Conservation (phyloP, 306 rosid species). For the Parietaria judaica region DNA sequence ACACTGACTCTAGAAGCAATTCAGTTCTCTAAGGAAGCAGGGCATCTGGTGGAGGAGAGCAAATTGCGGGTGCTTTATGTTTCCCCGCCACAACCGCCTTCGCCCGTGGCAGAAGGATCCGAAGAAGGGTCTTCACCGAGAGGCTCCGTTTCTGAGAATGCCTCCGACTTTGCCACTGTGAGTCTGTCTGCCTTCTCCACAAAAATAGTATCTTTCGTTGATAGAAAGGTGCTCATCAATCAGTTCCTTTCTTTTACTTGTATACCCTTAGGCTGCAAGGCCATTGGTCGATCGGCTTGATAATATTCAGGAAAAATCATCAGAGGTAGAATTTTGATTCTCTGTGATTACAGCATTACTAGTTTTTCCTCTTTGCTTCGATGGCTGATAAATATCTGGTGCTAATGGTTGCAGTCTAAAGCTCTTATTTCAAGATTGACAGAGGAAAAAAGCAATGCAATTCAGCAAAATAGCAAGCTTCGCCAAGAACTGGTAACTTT, state of each 20-base stretch:
- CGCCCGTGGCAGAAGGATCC: constrained; percentile 87
- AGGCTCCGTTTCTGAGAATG: constrained; percentile 63
- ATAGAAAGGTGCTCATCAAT: constrained; percentile 3
- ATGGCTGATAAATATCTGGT: no score
- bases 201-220: neutral
- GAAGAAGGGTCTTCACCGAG: constrained; percentile 91
- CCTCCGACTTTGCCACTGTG: constrained; percentile 47
- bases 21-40: constrained; percentile 78
- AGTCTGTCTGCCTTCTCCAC: constrained; percentile 27
- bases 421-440: constrained; percentile 57
- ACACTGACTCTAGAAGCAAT: constrained; percentile 23
- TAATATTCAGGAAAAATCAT: constrained; percentile 42
- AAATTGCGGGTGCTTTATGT: constrained; percentile 83
- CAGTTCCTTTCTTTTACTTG: constrained; percentile 16
- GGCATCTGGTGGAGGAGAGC: constrained; percentile 77
- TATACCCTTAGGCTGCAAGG: constrained; percentile 46
- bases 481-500: constrained; percentile 82
- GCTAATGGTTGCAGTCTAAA: constrained; percentile 48
- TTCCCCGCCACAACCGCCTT: constrained; percentile 74
- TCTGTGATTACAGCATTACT: no score
- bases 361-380: neutral
- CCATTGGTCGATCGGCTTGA: constrained; percentile 43
- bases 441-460: constrained; percentile 61
- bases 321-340: constrained; percentile 43
- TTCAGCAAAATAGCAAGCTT: constrained; percentile 59